These are phyloP conservation scores for Leucosporidium yakuticum DNA, from an alignment of 768 basidiomycete genomes.

Conservation along the genomic window DNA sequence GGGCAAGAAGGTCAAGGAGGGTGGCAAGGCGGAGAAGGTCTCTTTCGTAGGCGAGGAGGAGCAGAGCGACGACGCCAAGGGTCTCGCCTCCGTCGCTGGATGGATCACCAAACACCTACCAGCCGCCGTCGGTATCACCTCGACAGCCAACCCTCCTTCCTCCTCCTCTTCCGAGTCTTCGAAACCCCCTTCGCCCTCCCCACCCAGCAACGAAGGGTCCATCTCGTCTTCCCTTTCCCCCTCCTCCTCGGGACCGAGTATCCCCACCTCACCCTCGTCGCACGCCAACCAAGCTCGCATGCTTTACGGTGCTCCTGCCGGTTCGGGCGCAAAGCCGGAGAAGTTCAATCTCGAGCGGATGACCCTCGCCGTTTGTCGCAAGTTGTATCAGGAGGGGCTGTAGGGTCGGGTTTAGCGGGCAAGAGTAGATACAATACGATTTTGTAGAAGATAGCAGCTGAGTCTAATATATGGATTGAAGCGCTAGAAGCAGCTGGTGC, in stretches of 20 bases:
- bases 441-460: no score
- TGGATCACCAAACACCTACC: constrained; percentile 31
- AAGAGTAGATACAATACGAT: no score
- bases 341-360: constrained; percentile 80
- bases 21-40: not conserved
- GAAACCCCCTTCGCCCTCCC: not conserved
- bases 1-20: constrained; percentile 39
- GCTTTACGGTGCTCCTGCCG: constrained; percentile 27
- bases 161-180: constrained; percentile 15
- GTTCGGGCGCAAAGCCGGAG: constrained; percentile 39
- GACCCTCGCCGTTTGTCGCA: constrained; percentile 79
- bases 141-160: not conserved
- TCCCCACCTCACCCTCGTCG: not conserved
- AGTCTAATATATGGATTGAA: no score
- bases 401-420: not conserved
- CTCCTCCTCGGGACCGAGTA: not conserved
- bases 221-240: constrained; percentile 1
- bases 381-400: constrained; percentile 81
- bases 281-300: constrained; percentile 13
- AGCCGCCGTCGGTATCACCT: not conserved
- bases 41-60: not conserved
- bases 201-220: not conserved
- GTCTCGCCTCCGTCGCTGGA: constrained; percentile 27
- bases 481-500: no score
- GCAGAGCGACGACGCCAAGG: constrained; percentile 11